A percentile compares a stretch with the other conserved stretches of the same genome.
Conservation (phyloP, 192 early-diverging fungal genomes). For the Jimgerdemannia flammicorona region DNA sequence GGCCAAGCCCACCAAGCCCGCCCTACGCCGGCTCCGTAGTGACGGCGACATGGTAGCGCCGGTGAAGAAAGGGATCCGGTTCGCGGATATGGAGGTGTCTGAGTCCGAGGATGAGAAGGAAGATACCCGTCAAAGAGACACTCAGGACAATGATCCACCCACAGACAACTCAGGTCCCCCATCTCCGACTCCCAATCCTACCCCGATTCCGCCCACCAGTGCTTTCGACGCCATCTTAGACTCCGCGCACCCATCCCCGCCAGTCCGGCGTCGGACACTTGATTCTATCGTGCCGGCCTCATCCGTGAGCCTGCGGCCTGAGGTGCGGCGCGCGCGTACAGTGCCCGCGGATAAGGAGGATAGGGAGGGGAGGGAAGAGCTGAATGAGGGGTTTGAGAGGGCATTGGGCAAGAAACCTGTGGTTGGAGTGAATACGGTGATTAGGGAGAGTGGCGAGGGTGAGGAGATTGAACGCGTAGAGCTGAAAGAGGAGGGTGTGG, state of each 20-base stretch:
- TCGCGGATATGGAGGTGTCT: neutral
- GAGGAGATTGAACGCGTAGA: neutral
- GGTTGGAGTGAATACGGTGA: neutral
- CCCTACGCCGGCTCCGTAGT: neutral
- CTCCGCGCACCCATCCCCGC: neutral
- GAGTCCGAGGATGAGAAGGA: neutral
- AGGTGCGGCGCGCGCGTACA: neutral
- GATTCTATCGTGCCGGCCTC: neutral
- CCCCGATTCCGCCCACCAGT: neutral
- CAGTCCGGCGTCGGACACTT: neutral
- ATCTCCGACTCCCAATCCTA: neutral
- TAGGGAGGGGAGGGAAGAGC: neutral
- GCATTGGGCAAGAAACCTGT: neutral
- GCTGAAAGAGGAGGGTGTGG: neutral
- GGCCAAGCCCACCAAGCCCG: neutral
- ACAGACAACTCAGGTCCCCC: neutral
- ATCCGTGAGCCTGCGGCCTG: neutral
- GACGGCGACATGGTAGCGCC: neutral
- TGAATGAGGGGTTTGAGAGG: neutral
- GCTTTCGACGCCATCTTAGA: neutral
- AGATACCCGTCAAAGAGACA: neutral
- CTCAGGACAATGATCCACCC: neutral
- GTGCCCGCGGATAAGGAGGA: neutral
- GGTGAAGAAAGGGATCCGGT: neutral
- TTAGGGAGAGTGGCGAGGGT: neutral